Evolutionary conservation across 2,329 filamentous ascomycete genomes (phyloP).

Genomic region (Arthrobotrys conoides): DNA sequence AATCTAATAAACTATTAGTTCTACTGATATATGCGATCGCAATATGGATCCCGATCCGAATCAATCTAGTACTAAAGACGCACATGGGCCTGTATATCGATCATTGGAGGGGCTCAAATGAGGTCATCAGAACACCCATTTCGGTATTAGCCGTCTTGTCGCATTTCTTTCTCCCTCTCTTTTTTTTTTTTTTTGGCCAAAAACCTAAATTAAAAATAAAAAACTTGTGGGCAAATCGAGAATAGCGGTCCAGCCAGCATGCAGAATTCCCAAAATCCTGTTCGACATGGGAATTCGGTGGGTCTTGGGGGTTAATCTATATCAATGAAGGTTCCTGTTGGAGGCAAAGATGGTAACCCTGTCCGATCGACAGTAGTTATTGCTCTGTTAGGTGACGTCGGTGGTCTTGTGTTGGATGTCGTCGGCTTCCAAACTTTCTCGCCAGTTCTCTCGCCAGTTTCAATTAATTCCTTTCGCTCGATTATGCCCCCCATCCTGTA

Average conservation of each 20-base stretch:
- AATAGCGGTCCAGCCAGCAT: slow-evolving; percentile 29
- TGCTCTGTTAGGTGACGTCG: background rate
- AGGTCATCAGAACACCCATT: slow-evolving; percentile 47
- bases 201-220: slow-evolving; percentile 24
- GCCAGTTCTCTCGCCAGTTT: slow-evolving; percentile 4
- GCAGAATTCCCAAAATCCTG: slow-evolving; percentile 35
- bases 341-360: slow-evolving; percentile 13
- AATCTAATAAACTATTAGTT: background rate
- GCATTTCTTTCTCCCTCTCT: slow-evolving; percentile 6
- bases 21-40: background rate
- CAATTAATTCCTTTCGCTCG: too few relatives aligned
- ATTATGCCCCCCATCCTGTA: too few relatives aligned
- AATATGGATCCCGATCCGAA: slow-evolving; percentile 18
- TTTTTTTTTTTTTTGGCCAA: background rate
- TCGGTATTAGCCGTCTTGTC: slow-evolving; percentile 37
- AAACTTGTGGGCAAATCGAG: slow-evolving; percentile 18
- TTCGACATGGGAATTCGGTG: slow-evolving; percentile 19
- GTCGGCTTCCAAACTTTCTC: slow-evolving; percentile 8
- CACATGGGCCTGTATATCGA: slow-evolving; percentile 21
- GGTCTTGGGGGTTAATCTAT: slow-evolving; percentile 24
- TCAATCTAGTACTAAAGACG: slow-evolving; percentile 28
- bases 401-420: slow-evolving; percentile 31
- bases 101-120: slow-evolving; percentile 25
- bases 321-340: background rate
- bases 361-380: slow-evolving; percentile 22